Base-by-base conservation (phyloP, 129 eudicot species). In the Helichrysum umbraculigerum region DNA sequence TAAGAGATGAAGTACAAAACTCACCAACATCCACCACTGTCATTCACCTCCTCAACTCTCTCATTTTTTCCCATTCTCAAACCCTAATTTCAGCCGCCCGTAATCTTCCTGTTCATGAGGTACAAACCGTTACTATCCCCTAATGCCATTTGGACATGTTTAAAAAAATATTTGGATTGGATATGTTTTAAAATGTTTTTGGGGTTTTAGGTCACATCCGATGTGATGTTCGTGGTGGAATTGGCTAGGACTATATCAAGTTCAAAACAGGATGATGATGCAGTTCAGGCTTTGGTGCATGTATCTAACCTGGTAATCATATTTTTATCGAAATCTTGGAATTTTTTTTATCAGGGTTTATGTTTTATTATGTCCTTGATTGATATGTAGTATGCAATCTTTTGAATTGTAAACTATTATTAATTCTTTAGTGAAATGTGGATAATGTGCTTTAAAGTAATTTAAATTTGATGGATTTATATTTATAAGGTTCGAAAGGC, bases 141-240 rank as follows among this genome's bases (percentile, higher is more conserved):
- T 42, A 42, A 42, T 44, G 17, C 17, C 52, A 44, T 44, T 2
- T 44, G 17, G 11, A 44, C 11, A 44, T 44, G 17, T 14, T 12
- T 44, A 44, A 11, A 44, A 3, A 44, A 44, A 44, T 44, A 11
- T 44, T 44, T 16, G 67, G 28, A 25, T 44, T 16, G 67, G 28
- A 25, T 25, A 1, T 8, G 11, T 33, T 15, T 66, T 44, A 6
- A 22, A 0, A 10, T 34, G 52, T 58, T 29, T 77, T 63, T 47
- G 93, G 89, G 93, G 98, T 93, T 47, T 58, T 85, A 93, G 98
- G 97, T 87, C 32, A 76, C 87, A 0, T 86, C 97, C 1, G 98
- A 94, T 64, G 62, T 83, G 69, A 78, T 84, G 76, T 83, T 88
- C 76, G 69, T 94, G 59, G 44, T 91, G 80, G 88, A 94, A 79